These are phyloP conservation scores for Aspergillus sp. DNA, from an alignment of 2,329 filamentous ascomycete species.

Conservation along the genomic window DNA sequence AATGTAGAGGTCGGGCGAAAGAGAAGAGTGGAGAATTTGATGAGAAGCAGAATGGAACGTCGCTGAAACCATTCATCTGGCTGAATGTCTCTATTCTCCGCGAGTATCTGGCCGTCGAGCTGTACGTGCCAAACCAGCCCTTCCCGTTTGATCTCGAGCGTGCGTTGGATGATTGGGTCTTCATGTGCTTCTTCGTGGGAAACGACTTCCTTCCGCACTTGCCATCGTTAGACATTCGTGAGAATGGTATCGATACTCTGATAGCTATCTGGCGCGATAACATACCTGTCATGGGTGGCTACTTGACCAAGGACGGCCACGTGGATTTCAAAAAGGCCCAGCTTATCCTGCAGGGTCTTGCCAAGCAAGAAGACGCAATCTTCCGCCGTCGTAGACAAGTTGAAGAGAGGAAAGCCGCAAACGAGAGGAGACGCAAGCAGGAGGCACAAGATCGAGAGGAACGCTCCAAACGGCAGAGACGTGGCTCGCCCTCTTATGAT, in stretches of 20 bases:
- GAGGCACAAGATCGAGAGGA: slow-evolving; percentile 57
- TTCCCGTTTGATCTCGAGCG: slow-evolving; percentile 93
- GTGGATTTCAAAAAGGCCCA: slow-evolving; percentile 86
- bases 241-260: slow-evolving; percentile 94
- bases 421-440: slow-evolving; percentile 72
- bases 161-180: slow-evolving; percentile 96
- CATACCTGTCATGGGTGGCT: slow-evolving; percentile 85
- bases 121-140: slow-evolving; percentile 75
- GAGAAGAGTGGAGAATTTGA: slow-evolving; percentile 76
- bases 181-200: slow-evolving; percentile 98
- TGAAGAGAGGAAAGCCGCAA: slow-evolving; percentile 79
- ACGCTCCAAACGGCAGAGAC: slow-evolving; percentile 40
- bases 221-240: slow-evolving; percentile 93
- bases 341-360: slow-evolving; percentile 80
- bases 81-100: slow-evolving; percentile 87
- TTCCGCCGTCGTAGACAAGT: slow-evolving; percentile 83
- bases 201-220: slow-evolving; percentile 98
- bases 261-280: slow-evolving; percentile 98
- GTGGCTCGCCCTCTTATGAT: slow-evolving; percentile 45
- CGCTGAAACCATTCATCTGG: slow-evolving; percentile 95
- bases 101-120: slow-evolving; percentile 89
- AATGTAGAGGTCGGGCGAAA: slow-evolving; percentile 77
- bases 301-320: slow-evolving; percentile 90
- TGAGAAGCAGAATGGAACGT: slow-evolving; percentile 69
- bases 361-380: slow-evolving; percentile 89